Evolutionary conservation across 768 basidiomycete species (phyloP).

Genomic region (Auriscalpium vulgare): DNA sequence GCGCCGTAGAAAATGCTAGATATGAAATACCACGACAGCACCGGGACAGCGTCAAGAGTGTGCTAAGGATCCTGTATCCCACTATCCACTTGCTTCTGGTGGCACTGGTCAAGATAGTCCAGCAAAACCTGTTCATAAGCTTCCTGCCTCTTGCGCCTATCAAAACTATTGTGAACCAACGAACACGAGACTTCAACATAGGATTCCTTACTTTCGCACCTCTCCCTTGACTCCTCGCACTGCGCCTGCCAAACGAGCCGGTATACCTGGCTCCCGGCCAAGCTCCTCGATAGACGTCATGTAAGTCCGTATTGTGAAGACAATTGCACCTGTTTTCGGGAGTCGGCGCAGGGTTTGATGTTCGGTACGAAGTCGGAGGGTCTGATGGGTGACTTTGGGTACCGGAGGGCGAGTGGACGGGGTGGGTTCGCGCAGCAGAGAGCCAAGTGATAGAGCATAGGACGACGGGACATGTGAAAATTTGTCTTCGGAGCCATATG

Average conservation of each 20-base stretch:
- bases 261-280: constrained; percentile 42
- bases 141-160: constrained; percentile 28
- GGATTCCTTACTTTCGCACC: constrained; percentile 44
- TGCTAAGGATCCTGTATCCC: background rate
- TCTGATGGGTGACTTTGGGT: background rate
- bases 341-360: constrained; percentile 55
- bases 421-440: background rate
- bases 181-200: constrained; percentile 30
- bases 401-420: background rate
- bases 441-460: constrained; percentile 14
- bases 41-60: no score
- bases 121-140: constrained; percentile 27
- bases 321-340: constrained; percentile 47
- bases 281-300: constrained; percentile 43
- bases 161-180: constrained; percentile 12
- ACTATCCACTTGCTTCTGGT: constrained; percentile 23
- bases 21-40: no score
- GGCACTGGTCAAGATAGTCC: constrained; percentile 28
- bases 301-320: constrained; percentile 64
- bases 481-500: constrained; percentile 47
- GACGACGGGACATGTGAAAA: constrained; percentile 9
- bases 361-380: constrained; percentile 50
- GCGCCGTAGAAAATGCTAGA: no score
- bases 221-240: constrained; percentile 53
- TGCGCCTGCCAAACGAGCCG: constrained; percentile 51